Percentiles rank a stretch among this genome's conserved stretches.
phyloP scores from a whole-genome alignment of 495 filamentous ascomycete genomes.

The Penicillium salamii region DNA sequence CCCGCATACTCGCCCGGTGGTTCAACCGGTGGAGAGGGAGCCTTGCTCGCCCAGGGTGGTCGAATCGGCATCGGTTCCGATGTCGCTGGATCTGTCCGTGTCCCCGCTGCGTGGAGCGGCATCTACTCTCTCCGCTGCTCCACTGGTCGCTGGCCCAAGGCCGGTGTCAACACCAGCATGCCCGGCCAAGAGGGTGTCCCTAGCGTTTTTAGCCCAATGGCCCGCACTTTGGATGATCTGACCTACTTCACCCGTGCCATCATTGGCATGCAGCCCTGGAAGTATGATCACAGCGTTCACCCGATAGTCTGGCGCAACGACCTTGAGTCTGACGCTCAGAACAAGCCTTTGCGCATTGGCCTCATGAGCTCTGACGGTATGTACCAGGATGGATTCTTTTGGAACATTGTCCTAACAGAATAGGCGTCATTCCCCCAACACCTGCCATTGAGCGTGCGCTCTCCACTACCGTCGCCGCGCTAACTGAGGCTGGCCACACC shows the following conservation, averaged over 20 bases:
- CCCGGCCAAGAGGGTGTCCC: slow-evolving; percentile 89
- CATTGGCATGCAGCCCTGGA: slow-evolving; percentile 85
- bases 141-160: slow-evolving; percentile 94
- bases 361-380: slow-evolving; percentile 74
- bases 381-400: not conserved
- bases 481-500: slow-evolving; percentile 70
- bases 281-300: slow-evolving; percentile 82
- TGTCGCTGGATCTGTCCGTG: slow-evolving; percentile 88
- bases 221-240: slow-evolving; percentile 80
- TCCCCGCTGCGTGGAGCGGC: slow-evolving; percentile 85
- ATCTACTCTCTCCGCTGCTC: slow-evolving; percentile 89
- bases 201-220: slow-evolving; percentile 91
- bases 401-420: not conserved
- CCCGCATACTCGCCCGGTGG: slow-evolving; percentile 84
- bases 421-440: slow-evolving; percentile 76
- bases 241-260: slow-evolving; percentile 80
- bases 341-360: slow-evolving; percentile 67
- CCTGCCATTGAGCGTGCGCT: slow-evolving; percentile 82
- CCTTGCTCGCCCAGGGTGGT: slow-evolving; percentile 78
- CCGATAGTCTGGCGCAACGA: slow-evolving; percentile 76
- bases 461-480: slow-evolving; percentile 62
- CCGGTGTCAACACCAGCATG: slow-evolving; percentile 85
- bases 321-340: slow-evolving; percentile 54
- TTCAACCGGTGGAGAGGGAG: slow-evolving; percentile 85
- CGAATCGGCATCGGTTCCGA: slow-evolving; percentile 95